Percentiles rank a stretch among this genome's conserved stretches.
phyloP scores from a whole-genome alignment of 495 filamentous ascomycete species.

The Aspergillus saccharolyticus region DNA sequence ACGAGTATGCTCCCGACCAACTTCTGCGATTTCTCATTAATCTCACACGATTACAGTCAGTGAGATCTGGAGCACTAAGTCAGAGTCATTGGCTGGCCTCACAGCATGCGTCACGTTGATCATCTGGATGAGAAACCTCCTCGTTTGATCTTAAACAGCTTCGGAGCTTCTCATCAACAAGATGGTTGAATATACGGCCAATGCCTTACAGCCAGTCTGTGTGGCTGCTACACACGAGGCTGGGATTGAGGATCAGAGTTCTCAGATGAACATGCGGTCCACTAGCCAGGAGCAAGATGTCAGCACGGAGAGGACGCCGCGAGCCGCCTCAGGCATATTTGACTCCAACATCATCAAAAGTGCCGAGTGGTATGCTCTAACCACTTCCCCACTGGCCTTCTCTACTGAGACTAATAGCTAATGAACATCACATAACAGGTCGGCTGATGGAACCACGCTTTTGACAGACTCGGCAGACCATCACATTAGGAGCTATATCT shows the following conservation, averaged over 20 bases:
- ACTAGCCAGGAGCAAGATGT: neutral
- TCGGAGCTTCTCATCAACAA: neutral
- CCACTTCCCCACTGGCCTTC: too few relatives aligned
- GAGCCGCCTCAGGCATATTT: neutral
- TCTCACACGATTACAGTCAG: too few relatives aligned
- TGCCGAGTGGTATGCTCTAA: slow-evolving; percentile 48
- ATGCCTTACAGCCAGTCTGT: slow-evolving; percentile 23
- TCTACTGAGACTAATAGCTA: slow-evolving; percentile 1
- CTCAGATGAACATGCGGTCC: neutral
- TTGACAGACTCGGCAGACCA: slow-evolving; percentile 70
- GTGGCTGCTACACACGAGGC: slow-evolving; percentile 28
- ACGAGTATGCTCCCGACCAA: too few relatives aligned
- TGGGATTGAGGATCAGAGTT: neutral
- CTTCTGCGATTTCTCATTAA: too few relatives aligned
- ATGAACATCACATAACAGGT: slow-evolving; percentile 41
- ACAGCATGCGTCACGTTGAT: too few relatives aligned
- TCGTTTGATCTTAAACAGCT: neutral
- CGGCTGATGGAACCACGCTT: slow-evolving; percentile 77
- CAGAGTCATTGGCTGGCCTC: too few relatives aligned
- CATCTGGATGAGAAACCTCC: too few relatives aligned
- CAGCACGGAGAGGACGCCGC: neutral
- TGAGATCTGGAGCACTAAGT: too few relatives aligned
- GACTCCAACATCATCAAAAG: slow-evolving; percentile 51
- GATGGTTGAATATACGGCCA: slow-evolving; percentile 11
- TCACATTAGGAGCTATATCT: slow-evolving; percentile 61